phyloP scores from a whole-genome alignment of 768 basidiomycete species.

The Boletus pseudopeckii region DNA sequence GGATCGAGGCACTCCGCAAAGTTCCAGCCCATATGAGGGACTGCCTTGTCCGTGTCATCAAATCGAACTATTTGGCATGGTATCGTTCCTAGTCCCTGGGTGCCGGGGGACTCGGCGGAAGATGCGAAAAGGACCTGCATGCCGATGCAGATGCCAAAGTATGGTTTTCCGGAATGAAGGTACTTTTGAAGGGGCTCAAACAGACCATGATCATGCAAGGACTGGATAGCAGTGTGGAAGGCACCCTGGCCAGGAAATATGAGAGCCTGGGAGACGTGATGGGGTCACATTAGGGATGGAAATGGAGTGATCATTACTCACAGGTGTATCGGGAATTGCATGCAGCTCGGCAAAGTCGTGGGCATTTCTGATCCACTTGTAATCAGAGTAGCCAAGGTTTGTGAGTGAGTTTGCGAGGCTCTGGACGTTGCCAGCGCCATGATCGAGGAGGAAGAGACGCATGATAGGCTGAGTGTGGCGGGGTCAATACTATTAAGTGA shows the following conservation, averaged over 20 bases:
- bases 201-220: constrained; percentile 69
- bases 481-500: neutral
- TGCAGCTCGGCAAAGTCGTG: constrained; percentile 68
- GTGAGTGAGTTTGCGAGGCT: constrained; percentile 90
- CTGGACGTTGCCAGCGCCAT: constrained; percentile 93
- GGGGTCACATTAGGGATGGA: constrained; percentile 4
- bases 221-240: constrained; percentile 82
- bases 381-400: constrained; percentile 73
- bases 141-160: constrained; percentile 98
- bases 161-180: constrained; percentile 83
- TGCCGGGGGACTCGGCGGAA: constrained; percentile 70
- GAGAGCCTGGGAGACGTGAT: constrained; percentile 59
- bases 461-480: constrained; percentile 22
- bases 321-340: constrained; percentile 44
- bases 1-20: constrained; percentile 56
- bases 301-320: constrained; percentile 43
- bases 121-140: constrained; percentile 93
- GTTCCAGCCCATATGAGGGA: constrained; percentile 99
- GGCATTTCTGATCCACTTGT: constrained; percentile 81
- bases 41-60: constrained; percentile 68
- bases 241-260: constrained; percentile 97
- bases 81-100: constrained; percentile 78
- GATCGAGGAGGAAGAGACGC: constrained; percentile 88
- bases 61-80: constrained; percentile 80
- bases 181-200: constrained; percentile 79